These are phyloP conservation scores for Coemansia erecta DNA, from an alignment of 192 early-diverging fungal genomes.

Conservation along the genomic window DNA sequence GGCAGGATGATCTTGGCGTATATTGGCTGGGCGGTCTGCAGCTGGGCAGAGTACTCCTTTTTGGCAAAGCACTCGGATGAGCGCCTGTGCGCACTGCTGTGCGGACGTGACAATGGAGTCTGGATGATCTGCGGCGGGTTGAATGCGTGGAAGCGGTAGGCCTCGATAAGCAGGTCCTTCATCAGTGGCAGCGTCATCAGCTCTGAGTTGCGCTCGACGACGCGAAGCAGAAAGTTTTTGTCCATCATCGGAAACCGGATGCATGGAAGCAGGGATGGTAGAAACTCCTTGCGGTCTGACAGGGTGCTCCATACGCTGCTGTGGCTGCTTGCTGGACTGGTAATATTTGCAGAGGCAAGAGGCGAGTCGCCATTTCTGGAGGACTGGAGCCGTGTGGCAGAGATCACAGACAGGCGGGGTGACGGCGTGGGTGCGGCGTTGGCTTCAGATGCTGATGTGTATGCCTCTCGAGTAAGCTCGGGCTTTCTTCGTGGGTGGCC, in stretches of 20 bases:
- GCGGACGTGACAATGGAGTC: not conserved
- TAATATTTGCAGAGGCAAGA: not conserved
- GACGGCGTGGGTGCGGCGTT: conserved; percentile 1
- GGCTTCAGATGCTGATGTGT: conserved; percentile 11
- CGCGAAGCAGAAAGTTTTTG: conserved; percentile 40
- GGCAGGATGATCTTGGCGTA: conserved; percentile 51
- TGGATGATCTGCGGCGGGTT: conserved; percentile 16
- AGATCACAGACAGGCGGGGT: conserved; percentile 22
- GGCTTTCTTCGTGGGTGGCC: conserved; percentile 21
- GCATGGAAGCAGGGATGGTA: conserved; percentile 31
- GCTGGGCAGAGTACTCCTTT: conserved; percentile 22
- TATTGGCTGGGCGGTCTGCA: conserved; percentile 4
- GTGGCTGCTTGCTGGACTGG: not conserved
- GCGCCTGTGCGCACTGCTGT: conserved; percentile 7
- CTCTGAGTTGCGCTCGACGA: conserved; percentile 41
- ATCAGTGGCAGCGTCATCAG: conserved; percentile 45
- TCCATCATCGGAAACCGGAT: conserved; percentile 51
- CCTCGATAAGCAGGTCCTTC: conserved; percentile 53
- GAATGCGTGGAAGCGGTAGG: conserved; percentile 51
- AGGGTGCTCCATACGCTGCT: conserved; percentile 17
- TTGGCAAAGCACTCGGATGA: conserved; percentile 30
- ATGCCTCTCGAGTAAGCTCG: conserved; percentile 42
- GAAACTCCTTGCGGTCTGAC: conserved; percentile 36
- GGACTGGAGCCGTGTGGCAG: conserved; percentile 18
- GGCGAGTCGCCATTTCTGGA: conserved; percentile 4